Evolutionary conservation across 2,329 filamentous ascomycete species (phyloP), one percentile per base, ranked within the genome.

Genomic region (Calonectria fujianensis): DNA sequence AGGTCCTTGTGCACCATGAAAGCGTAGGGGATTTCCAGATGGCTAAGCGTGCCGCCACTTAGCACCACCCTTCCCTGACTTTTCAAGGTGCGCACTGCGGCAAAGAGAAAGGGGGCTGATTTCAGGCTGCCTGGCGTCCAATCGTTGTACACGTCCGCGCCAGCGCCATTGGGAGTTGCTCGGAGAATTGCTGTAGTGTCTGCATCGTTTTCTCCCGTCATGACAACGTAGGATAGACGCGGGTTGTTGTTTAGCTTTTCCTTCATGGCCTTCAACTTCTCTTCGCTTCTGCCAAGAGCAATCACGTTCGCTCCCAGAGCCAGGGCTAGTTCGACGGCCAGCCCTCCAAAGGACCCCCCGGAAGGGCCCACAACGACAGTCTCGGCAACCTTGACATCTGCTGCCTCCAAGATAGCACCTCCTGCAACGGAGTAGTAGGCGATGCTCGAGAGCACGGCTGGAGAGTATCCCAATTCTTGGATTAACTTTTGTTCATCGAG

Each of bases 311-410:
- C 64, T 3, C 48, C 64, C 4, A 67, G 32, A 9, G 41, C 32
- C 13, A 67, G 32, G 13, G 64, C 64, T 7, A 67, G 10, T 18
- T 67, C 48, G 18, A 67, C 48, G 11, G 68, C 72, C 8, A 74
- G 48, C 24, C 72, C 72, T 0, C 68, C 68, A 48, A 74, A 74
- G 8, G 72, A 74, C 14, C 72, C 72, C 7, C 72, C 52, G 18
- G 59, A 74, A 18, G 72, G 72, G 11, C 69, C 72, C 27, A 74
- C 64, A 20, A 74, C 48, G 50, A 72, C 69, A 6, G 61, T 74
- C 69, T 74, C 61, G 13, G 68, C 72, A n/a, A 74, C 59, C 11
- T 51, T 74, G 14, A 72, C 69, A 20, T 72, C 72, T 39, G 61
- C 72, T 27, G 69, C 72, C 20, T 72, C 72, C 20, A 74, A 45